Base-by-base conservation (phyloP, 2,329 filamentous ascomycete species). In the Graphilbum fragrans region DNA sequence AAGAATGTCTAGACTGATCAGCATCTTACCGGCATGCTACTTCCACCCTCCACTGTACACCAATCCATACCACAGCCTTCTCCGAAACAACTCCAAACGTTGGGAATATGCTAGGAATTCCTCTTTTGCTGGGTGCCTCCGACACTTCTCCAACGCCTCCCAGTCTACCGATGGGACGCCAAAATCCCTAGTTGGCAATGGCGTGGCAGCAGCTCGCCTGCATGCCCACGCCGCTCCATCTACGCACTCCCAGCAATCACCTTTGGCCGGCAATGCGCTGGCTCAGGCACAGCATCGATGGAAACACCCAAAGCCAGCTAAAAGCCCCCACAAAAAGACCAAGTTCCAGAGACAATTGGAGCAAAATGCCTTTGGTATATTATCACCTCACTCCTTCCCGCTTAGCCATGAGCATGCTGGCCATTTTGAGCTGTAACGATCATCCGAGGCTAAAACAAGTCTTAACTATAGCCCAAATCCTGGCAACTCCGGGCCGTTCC, bases 341-440 rank as follows among this genome's bases (percentile, higher is more conserved):
- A 53, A 52, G 3, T 73, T 85, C 45, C 74, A 80, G 52, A 65
- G 63, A 43, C 69, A 73, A 44, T 60, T 86, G 2, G 62, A 61
- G 23, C 65, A 66, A 31, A 87, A 83, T 48, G 66, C 78, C 3
- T 86, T 74, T 49, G 82, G 79, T 82, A 61, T 23, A 61, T 41
- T 9, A 4, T 18, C n/a, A 10, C 9, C 17, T 10, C 10, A 10
- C 18, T 3, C 18, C 11, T 16, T 20, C 5, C 12, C 20, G 10
- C 22, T 16, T 16, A 20, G 16, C 19, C 14, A 35, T 16, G 8
- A 16, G 19, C 23, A 16, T 18, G 12, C 20, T 41, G 19, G 22
- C 7, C 10, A 29, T 19, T 23, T 7, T 34, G 22, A 12, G 8
- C 14, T 12, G 21, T n/a, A 6, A 10, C 6, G 21, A 2, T 4